Evolutionary conservation across 352 stramenopile genomes (phyloP).

Genomic region (Globisporangium spinosum): DNA sequence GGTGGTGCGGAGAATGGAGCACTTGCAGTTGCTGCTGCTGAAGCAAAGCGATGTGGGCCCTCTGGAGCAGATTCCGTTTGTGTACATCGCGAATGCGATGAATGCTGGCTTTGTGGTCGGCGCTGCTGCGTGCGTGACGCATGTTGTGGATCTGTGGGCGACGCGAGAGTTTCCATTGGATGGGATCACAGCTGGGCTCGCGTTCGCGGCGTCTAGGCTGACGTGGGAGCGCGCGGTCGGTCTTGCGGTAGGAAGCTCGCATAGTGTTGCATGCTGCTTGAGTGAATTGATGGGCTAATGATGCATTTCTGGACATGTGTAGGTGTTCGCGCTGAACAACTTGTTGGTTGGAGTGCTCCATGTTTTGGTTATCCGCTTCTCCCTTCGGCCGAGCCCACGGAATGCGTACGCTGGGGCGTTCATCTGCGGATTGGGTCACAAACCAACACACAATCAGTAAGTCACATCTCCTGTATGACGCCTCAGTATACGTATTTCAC

Average conservation of each 20-base stretch:
- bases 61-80: conserved; percentile 21
- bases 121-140: conserved; percentile 34
- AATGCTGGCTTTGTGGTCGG: conserved; percentile 30
- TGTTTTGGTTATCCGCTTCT: conserved; percentile 42
- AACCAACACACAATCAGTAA: conserved; percentile 92
- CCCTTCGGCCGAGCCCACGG: conserved; percentile 13
- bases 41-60: neutral
- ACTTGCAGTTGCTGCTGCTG: neutral
- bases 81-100: conserved; percentile 30
- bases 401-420: conserved; percentile 63
- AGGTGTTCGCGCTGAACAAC: conserved; percentile 95
- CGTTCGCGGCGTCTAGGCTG: conserved; percentile 81
- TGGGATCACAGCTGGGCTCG: conserved; percentile 31
- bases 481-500: neutral
- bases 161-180: conserved; percentile 19
- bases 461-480: neutral
- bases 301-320: conserved; percentile 15
- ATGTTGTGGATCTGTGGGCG: conserved; percentile 31
- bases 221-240: conserved; percentile 90
- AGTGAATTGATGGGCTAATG: neutral
- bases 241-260: conserved; percentile 24
- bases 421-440: conserved; percentile 79
- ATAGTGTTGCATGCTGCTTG: neutral
- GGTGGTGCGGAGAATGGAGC: neutral
- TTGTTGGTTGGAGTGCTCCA: conserved; percentile 78